These are phyloP conservation scores for Ustilago xerochloae DNA, from an alignment of 1,284 basidiomycete genomes.

Conservation along the genomic window DNA sequence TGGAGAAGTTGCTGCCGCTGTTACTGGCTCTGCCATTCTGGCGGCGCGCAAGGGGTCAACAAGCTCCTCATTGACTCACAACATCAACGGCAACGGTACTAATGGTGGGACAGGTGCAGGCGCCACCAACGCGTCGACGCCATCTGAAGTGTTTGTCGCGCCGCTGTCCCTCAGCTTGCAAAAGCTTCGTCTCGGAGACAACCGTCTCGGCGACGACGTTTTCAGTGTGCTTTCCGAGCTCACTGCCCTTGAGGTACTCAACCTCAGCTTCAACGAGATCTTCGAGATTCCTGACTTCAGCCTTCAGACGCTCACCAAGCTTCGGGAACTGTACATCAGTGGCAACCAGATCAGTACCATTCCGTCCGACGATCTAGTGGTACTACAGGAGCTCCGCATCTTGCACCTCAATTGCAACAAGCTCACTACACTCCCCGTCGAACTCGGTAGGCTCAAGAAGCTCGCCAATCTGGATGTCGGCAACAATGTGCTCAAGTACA, in stretches of 20 bases:
- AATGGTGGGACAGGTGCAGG: slow-evolving; percentile 9
- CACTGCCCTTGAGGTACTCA: slow-evolving; percentile 75
- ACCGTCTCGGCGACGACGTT: slow-evolving; percentile 83
- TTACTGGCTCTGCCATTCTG: slow-evolving; percentile 15
- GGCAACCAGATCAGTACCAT: slow-evolving; percentile 91
- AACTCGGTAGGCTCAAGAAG: slow-evolving; percentile 84
- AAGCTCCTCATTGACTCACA: slow-evolving; percentile 47
- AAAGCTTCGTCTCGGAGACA: slow-evolving; percentile 88
- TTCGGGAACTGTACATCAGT: slow-evolving; percentile 90
- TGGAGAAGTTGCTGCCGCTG: not conserved
- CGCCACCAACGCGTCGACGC: slow-evolving; percentile 22
- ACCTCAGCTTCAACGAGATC: slow-evolving; percentile 95
- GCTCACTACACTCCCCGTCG: slow-evolving; percentile 89
- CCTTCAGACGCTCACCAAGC: slow-evolving; percentile 76
- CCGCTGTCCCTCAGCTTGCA: slow-evolving; percentile 80
- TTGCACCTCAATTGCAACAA: slow-evolving; percentile 95
- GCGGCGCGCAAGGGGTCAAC: slow-evolving; percentile 63
- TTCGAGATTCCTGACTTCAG: slow-evolving; percentile 81
- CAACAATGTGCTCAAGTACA: slow-evolving; percentile 94
- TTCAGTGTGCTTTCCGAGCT: slow-evolving; percentile 81
- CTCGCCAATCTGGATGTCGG: slow-evolving; percentile 90
- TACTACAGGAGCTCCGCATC: slow-evolving; percentile 58
- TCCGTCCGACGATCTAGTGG: slow-evolving; percentile 75
- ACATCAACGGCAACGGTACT: slow-evolving; percentile 15
- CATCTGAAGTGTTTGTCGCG: slow-evolving; percentile 68